phyloP scores from a whole-genome alignment of 768 basidiomycete genomes.

The Boletus sensibilis region DNA sequence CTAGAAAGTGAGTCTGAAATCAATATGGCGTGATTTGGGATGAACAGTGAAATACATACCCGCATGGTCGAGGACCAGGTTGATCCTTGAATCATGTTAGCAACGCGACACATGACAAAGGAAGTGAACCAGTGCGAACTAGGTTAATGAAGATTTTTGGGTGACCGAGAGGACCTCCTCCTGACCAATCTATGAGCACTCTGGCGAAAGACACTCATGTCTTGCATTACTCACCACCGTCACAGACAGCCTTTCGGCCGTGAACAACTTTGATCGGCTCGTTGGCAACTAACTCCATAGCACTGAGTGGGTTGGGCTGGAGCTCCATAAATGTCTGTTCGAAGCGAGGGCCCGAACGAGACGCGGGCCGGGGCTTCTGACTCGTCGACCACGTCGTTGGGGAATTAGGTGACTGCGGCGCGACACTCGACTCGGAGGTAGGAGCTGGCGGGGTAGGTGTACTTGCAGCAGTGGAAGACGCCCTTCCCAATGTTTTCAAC shows the following conservation, averaged over 20 bases:
- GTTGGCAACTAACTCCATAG: conserved; percentile 84
- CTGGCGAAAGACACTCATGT: conserved; percentile 1
- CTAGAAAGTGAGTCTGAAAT: conserved; percentile 28
- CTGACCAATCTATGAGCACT: conserved; percentile 42
- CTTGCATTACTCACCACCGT: conserved; percentile 73
- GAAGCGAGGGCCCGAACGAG: conserved; percentile 72
- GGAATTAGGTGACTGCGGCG: conserved; percentile 80
- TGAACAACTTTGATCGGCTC: conserved; percentile 84
- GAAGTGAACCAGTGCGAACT: conserved; percentile 45
- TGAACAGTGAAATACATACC: conserved; percentile 53
- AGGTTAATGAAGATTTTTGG: conserved; percentile 97
- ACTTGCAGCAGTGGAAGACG: conserved; percentile 25
- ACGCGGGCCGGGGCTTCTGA: conserved; percentile 68
- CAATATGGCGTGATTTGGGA: conserved; percentile 2
- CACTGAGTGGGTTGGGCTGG: conserved; percentile 87
- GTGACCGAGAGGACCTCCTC: conserved; percentile 92
- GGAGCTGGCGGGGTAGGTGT: conserved; percentile 9
- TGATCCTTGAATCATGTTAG: conserved; percentile 60
- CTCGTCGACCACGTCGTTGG: conserved; percentile 81
- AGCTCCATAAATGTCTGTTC: conserved; percentile 87
- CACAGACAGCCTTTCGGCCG: conserved; percentile 85
- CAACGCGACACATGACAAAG: not conserved
- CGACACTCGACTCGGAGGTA: conserved; percentile 32
- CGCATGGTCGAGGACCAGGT: conserved; percentile 83
- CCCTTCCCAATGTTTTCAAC: conserved; percentile 16